Evolutionary conservation across 2,329 filamentous ascomycete genomes (phyloP), one percentile per base, ranked within the genome.

Genomic region (Xylariomycetidae sp.): DNA sequence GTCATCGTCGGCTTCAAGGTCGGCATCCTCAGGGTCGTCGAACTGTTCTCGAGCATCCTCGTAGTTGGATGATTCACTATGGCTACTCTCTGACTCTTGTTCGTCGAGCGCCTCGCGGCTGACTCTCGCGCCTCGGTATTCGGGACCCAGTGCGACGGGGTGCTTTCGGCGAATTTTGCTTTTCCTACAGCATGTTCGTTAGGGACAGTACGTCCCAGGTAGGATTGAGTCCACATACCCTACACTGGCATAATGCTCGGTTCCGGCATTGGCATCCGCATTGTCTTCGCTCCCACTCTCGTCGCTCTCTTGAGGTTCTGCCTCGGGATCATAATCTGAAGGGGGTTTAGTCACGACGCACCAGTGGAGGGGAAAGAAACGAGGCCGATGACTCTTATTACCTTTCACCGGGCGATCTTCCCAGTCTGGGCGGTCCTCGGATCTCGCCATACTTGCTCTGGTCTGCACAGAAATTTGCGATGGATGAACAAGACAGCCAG

Each of bases 301-400:
- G 35, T 74, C 73, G 36, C 70, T 72, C n/a, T 70, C 61, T 12
- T 70, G 70, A 13, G 65, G 67, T 41, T 79, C 75, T 46, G 75
- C 78, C 65, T 94, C 88, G 0, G 86, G 86, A 55, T 94, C 88
- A 53, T 85, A 82, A 55, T 94, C 88, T 90, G 49, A 5, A 25
- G 18, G 22, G n/a, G n/a, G n/a, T n/a, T n/a, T n/a, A n/a, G n/a
- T n/a, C n/a, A n/a, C n/a, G n/a, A n/a, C n/a, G n/a, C n/a, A n/a
- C n/a, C n/a, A n/a, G n/a, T n/a, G n/a, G n/a, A n/a, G n/a, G n/a
- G n/a, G n/a, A n/a, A n/a, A n/a, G n/a, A n/a, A n/a, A n/a, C n/a
- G n/a, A n/a, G n/a, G n/a, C n/a, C n/a, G n/a, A n/a, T n/a, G n/a
- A n/a, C n/a, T n/a, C n/a, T n/a, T n/a, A n/a, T n/a, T n/a, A 85